Evolutionary conservation across 768 basidiomycete species (phyloP).

Genomic region (Pleurotus djamor): DNA sequence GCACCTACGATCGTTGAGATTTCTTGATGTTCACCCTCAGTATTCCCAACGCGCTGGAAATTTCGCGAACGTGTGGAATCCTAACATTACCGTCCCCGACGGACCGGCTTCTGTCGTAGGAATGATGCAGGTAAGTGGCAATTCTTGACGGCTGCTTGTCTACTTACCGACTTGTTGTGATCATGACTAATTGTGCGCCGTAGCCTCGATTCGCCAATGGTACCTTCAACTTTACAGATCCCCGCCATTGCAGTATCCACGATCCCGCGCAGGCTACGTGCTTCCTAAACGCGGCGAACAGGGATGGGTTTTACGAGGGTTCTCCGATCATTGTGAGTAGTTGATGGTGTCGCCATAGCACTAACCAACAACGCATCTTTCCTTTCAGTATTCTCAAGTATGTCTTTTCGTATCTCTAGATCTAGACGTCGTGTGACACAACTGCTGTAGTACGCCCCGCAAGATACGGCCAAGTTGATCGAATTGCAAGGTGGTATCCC

Average conservation of each 20-base stretch:
- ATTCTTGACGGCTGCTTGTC: background rate
- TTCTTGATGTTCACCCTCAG: slow-evolving; percentile 21
- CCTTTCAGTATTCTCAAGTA: slow-evolving; percentile 54
- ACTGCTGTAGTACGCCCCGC: slow-evolving; percentile 50
- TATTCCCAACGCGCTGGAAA: slow-evolving; percentile 54
- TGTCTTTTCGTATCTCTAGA: slow-evolving; percentile 4
- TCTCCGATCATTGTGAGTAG: slow-evolving; percentile 57
- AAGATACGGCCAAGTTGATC: slow-evolving; percentile 62
- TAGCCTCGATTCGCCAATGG: slow-evolving; percentile 57
- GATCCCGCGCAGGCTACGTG: slow-evolving; percentile 58
- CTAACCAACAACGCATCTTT: background rate
- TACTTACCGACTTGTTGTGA: background rate
- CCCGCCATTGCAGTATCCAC: slow-evolving; percentile 63
- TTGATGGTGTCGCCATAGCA: background rate
- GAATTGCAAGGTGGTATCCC: slow-evolving; percentile 56
- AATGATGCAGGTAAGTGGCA: slow-evolving; percentile 53
- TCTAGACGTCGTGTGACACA: background rate
- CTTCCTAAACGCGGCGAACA: slow-evolving; percentile 51
- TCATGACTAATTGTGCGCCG: background rate
- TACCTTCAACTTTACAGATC: slow-evolving; percentile 63
- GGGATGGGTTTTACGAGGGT: slow-evolving; percentile 66
- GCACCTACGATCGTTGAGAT: background rate
- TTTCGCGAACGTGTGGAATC: slow-evolving; percentile 60
- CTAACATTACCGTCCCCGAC: slow-evolving; percentile 49
- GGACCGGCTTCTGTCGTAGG: slow-evolving; percentile 40